Evolutionary conservation across 441 rosid genomes (phyloP).

Genomic region (Rhodomyrtus psidioides): DNA sequence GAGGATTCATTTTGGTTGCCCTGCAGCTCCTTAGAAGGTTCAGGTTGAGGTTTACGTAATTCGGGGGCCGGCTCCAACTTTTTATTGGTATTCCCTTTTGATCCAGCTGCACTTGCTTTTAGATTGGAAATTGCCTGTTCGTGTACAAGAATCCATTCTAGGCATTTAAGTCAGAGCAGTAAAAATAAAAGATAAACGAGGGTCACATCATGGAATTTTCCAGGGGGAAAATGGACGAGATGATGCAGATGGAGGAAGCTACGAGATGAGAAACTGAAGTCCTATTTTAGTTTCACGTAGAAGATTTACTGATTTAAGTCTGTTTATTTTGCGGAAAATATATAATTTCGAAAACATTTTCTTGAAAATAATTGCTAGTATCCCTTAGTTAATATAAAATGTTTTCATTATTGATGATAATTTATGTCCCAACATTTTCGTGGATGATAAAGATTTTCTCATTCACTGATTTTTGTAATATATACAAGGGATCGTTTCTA

Average conservation of each 20-base stretch:
- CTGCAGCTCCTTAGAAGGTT: conserved; percentile 12
- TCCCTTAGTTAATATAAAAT: too few relatives aligned
- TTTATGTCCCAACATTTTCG: too few relatives aligned
- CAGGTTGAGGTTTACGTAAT: conserved; percentile 7
- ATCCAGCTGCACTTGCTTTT: conserved; percentile 58
- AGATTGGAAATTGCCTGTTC: conserved; percentile 53
- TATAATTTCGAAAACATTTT: too few relatives aligned
- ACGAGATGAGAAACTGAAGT: neutral
- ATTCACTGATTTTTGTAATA: too few relatives aligned
- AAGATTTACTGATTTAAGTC: neutral
- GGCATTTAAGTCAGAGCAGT: neutral
- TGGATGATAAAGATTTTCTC: too few relatives aligned
- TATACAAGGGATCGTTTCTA: too few relatives aligned
- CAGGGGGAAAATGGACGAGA: neutral
- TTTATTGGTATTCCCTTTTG: conserved; percentile 6
- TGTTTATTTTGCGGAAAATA: neutral
- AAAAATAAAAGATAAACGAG: neutral
- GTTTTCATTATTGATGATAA: too few relatives aligned
- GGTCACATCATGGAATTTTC: neutral
- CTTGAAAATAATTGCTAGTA: too few relatives aligned
- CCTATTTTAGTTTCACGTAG: neutral
- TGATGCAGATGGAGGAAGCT: neutral
- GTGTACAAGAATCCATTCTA: conserved; percentile 1
- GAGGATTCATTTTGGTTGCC: conserved; percentile 17
- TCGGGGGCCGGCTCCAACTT: conserved; percentile 6